phyloP scores from a whole-genome alignment of 169 alveolate genomes.

The Plasmodium chabaudi region DNA sequence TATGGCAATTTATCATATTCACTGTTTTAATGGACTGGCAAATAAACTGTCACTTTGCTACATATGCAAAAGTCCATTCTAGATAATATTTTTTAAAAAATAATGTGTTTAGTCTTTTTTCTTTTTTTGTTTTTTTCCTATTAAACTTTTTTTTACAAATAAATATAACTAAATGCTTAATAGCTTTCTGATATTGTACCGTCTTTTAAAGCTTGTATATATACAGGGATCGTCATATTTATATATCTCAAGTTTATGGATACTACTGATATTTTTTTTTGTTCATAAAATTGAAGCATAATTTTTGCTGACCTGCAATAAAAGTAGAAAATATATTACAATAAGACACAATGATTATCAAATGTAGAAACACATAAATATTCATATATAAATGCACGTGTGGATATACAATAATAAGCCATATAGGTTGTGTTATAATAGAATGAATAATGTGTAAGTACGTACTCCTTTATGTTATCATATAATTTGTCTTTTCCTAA shows the following conservation, averaged over 20 bases:
- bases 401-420: too few species aligned
- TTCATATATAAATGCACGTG: too few species aligned
- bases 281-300: conserved; percentile 59
- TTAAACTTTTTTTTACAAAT: neutral
- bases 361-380: too few species aligned
- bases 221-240: conserved; percentile 67
- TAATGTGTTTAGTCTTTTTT: neutral
- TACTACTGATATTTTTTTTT: conserved; percentile 50
- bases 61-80: conserved; percentile 50
- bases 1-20: conserved; percentile 40
- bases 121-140: neutral
- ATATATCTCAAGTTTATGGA: conserved; percentile 58
- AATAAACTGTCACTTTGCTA: conserved; percentile 51
- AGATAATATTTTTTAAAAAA: neutral
- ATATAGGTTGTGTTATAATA: too few species aligned
- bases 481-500: conserved; percentile 68
- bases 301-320: conserved; percentile 25
- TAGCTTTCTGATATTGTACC: neutral
- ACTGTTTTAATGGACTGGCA: conserved; percentile 54
- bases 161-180: neutral
- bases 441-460: too few species aligned
- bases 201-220: conserved; percentile 59
- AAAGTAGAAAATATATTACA: neutral
- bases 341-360: too few species aligned
- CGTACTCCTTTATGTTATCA: conserved; percentile 57